phyloP scores from a whole-genome alignment of 2,329 filamentous ascomycete species.

The Aspergillus sp. region DNA sequence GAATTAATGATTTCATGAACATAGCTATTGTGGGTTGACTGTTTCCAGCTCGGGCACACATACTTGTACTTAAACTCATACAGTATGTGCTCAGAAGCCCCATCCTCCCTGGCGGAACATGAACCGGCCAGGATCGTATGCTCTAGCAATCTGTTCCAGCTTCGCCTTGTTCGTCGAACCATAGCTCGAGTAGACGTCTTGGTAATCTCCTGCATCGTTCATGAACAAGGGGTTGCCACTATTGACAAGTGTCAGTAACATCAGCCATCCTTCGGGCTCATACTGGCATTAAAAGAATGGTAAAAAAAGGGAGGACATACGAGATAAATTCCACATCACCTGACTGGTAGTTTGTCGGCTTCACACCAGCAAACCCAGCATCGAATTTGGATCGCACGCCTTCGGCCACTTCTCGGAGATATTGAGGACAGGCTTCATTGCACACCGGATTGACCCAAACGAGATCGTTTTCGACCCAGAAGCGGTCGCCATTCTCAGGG shows the following conservation, averaged over 20 bases:
- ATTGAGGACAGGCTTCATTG: slow-evolving; percentile 6
- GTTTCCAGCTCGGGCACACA: too few relatives aligned
- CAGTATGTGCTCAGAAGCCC: background rate
- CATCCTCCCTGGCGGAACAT: slow-evolving; percentile 12
- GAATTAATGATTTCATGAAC: too few relatives aligned
- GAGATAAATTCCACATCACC: slow-evolving; percentile 3
- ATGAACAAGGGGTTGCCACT: slow-evolving; percentile 10
- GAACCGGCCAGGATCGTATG: slow-evolving; percentile 7
- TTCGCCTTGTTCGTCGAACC: slow-evolving; percentile 3
- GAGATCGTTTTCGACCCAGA: slow-evolving; percentile 13
- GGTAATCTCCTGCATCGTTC: slow-evolving; percentile 12
- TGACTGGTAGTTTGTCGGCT: slow-evolving; percentile 6
- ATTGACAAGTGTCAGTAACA: background rate
- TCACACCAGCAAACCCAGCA: background rate
- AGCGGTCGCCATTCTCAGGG: slow-evolving; percentile 7
- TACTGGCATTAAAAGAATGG: background rate
- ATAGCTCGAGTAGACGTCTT: slow-evolving; percentile 13
- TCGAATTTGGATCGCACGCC: background rate
- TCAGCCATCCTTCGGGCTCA: background rate
- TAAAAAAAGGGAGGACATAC: background rate
- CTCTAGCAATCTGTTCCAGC: slow-evolving; percentile 3
- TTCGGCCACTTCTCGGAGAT: slow-evolving; percentile 7
- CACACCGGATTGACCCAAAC: slow-evolving; percentile 8
- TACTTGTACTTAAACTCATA: too few relatives aligned
- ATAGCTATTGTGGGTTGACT: too few relatives aligned